These are phyloP conservation scores for Wickerhamomyces hampshirensis DNA, from an alignment of 805 yeast species.

Conservation along the genomic window DNA sequence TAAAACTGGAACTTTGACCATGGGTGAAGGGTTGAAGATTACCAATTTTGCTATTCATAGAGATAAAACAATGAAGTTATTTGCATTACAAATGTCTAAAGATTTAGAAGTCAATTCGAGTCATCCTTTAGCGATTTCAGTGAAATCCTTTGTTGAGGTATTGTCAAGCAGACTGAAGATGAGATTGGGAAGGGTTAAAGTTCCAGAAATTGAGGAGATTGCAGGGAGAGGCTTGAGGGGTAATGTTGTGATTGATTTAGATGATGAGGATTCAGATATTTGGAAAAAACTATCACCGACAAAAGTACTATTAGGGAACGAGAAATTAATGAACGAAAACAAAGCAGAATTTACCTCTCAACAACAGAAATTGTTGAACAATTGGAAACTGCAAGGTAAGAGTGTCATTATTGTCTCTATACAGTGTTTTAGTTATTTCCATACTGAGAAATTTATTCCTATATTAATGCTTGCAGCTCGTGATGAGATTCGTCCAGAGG, in stretches of 20 bases:
- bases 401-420: constrained; percentile 57
- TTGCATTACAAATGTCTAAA: constrained; percentile 40
- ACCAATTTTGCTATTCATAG: constrained; percentile 40
- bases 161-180: constrained; percentile 10
- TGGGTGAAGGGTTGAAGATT: constrained; percentile 53
- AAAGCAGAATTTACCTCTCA: constrained; percentile 32
- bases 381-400: constrained; percentile 62
- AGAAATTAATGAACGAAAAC: constrained; percentile 47
- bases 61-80: constrained; percentile 12
- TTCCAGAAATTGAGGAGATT: constrained; percentile 46
- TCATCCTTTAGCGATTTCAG: constrained; percentile 65
- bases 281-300: constrained; percentile 33
- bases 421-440: constrained; percentile 26
- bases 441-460: constrained; percentile 30
- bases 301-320: constrained; percentile 54
- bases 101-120: constrained; percentile 60
- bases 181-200: constrained; percentile 28
- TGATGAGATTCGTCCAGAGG: constrained; percentile 56
- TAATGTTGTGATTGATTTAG: constrained; percentile 23
- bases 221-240: constrained; percentile 62
- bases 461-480: constrained; percentile 53
- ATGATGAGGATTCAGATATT: constrained; percentile 11
- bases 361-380: constrained; percentile 31
- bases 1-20: constrained; percentile 73
- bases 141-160: constrained; percentile 36